Base-by-base conservation (phyloP, 176 grass and related monocot species). In the Carex kokanica region DNA sequence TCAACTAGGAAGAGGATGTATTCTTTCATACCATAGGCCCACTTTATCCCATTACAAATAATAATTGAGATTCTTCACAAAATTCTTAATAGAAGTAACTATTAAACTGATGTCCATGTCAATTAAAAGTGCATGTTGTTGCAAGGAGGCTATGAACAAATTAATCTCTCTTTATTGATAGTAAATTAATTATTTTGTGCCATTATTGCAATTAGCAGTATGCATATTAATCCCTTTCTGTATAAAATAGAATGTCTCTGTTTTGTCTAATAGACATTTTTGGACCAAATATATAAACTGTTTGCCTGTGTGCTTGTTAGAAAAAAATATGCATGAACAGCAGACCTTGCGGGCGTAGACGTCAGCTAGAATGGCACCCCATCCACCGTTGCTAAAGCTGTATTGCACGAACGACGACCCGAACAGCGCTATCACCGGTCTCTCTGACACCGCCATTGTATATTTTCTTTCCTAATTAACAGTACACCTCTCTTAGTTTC, bases 261-360 rank as follows among this genome's bases (percentile, higher is more conserved):
- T 13, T 54, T 54, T 4, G 14, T 54, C 16, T 54, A 54, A 16
- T 54, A 53, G 2, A 2, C 51, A 53, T 53, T 53, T 53, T 53
- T 53, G 7, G 43, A 45, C 8, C 43, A 45, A 45, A 45, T 45
- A 6, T 41, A 41, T 41, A 58, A 58, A 58, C 56, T 58, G 7
- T 21, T 27, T 27, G 27, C 27, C 1, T 27, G 27, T 27, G n/a
- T 10, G 57, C 18, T 5, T 60, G 57, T 60, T 6, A 18, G 18
- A 6, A 6, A 27, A 27, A 27, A 27, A 27, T 27, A 27, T 27
- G 27, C 27, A 27, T 54, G 52, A 54, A 14, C 3, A 54, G 2
- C 58, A 60, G 38, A 75, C 71, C 71, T 75, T 75, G 29, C 71
- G 71, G 47, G 71, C 71, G 12, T 75, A 75, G 34, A 75, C 18